Evolutionary conservation across 768 basidiomycete genomes (phyloP), one percentile per base, ranked within the genome.

Genomic region (Tylopilus balloui): DNA sequence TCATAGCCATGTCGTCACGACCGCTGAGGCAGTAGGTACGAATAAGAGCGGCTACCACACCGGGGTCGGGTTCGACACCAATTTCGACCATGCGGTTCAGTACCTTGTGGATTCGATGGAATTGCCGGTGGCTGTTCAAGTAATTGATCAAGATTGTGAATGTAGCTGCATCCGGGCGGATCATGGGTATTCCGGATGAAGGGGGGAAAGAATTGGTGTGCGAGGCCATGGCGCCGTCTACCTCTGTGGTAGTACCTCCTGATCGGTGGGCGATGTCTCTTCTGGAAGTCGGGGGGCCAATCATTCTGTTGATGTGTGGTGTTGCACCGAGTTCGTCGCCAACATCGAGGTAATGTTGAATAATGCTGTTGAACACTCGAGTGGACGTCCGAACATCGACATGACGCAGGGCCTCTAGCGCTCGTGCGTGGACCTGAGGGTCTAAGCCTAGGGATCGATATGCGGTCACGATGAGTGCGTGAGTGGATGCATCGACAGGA

Each of bases 321-420:
- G 74, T 54, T 5, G 78, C 76, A 20, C 71, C 72, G 32, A 62
- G 36, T 44, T 79, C 49, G 66, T 89, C 80, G 57, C 71, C 65
- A 25, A 69, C 62, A 59, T 84, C 82, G 34, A 91, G 61, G 38
- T 77, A 73, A 34, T 82, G 73, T 53, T 78, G 78, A 37, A 88
- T 72, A n/a, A 90, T 69, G 51, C 75, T 75, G 73, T 91, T 91
- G 62, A 90, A 61, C n/a, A 81, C 73, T 24, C 66, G 63, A n/a
- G 80, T 78, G 34, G 78, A 74, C 1, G 68, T 66, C 3, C 54
- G 64, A 13, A 55, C 57, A 51, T 71, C 68, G 50, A 82, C 62
- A 20, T 67, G 59, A 31, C 58, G 67, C 35, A 90, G 60, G 23
- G 70, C 69, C 27, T 72, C 68, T 50, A 86, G 57, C 1, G 80